Evolutionary conservation across 129 eudicot species (phyloP).

Genomic region (Daucus carota): DNA sequence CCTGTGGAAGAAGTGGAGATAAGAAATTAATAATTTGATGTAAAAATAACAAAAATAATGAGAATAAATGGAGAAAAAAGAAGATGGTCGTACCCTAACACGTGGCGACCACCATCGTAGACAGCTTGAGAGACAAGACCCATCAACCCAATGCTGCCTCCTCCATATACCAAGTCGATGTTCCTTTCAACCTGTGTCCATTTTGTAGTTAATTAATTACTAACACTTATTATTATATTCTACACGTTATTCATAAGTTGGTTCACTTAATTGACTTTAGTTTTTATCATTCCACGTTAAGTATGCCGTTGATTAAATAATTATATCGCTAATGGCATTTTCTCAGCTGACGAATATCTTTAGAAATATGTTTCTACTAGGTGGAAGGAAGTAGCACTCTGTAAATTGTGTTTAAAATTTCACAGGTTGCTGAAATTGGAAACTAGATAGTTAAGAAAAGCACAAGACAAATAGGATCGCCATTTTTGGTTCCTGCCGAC

Average conservation of each 20-base stretch:
- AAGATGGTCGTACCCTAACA: slow-evolving; percentile 46
- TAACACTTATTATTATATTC: neutral
- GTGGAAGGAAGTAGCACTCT: no score
- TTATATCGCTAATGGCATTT: neutral
- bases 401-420: no score
- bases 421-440: no score
- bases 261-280: neutral
- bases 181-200: slow-evolving; percentile 78
- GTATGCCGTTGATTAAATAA: neutral
- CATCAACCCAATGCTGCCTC: slow-evolving; percentile 84
- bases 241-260: neutral
- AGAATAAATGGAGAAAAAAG: neutral
- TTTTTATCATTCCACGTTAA: neutral
- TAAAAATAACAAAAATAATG: neutral
- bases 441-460: no score
- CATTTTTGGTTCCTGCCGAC: no score
- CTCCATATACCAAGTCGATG: slow-evolving; percentile 78
- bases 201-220: no score
- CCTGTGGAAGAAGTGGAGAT: slow-evolving; percentile 24
- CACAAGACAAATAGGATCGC: neutral
- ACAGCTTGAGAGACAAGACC: slow-evolving; percentile 79
- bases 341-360: neutral
- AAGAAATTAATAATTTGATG: neutral
- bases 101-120: slow-evolving; percentile 85
- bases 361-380: neutral